Conservation (phyloP, 345 rosid genomes). For the Brassica carinata region DNA sequence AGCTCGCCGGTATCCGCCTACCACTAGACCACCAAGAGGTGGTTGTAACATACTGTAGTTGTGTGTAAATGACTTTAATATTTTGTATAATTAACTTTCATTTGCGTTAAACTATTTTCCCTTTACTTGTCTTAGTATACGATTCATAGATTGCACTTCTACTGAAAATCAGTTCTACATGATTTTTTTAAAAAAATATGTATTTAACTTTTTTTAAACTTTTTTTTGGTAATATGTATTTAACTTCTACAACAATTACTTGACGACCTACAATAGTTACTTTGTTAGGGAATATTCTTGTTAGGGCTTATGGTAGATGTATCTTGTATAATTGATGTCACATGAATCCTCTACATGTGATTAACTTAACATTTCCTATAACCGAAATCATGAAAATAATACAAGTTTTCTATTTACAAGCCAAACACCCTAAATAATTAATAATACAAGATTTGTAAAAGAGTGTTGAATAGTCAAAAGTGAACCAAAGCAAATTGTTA, state of each 20-base stretch:
- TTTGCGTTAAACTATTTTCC: not conserved
- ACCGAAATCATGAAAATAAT: not conserved
- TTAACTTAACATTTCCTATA: not conserved
- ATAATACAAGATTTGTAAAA: slow-evolving; percentile 4
- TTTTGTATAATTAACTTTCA: not conserved
- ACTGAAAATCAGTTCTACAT: not conserved
- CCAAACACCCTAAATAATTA: not conserved
- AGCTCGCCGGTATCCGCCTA: too few relatives aligned
- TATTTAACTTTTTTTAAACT: too few relatives aligned
- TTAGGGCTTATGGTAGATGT: not conserved
- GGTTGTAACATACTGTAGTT: not conserved
- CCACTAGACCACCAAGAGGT: too few relatives aligned
- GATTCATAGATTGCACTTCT: not conserved
- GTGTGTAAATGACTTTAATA: not conserved
- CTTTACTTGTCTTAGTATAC: not conserved
- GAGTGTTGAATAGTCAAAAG: slow-evolving; percentile 34
- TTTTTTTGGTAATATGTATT: too few relatives aligned
- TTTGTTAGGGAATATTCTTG: not conserved
- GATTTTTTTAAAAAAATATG: not conserved
- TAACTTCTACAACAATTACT: too few relatives aligned
- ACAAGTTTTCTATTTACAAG: not conserved
- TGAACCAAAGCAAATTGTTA: too few relatives aligned
- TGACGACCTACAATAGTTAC: too few relatives aligned
- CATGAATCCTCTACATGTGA: not conserved
- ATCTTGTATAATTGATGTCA: not conserved